Conservation (phyloP, 1,139 yeast species). For the Taiozyma sp. region DNA sequence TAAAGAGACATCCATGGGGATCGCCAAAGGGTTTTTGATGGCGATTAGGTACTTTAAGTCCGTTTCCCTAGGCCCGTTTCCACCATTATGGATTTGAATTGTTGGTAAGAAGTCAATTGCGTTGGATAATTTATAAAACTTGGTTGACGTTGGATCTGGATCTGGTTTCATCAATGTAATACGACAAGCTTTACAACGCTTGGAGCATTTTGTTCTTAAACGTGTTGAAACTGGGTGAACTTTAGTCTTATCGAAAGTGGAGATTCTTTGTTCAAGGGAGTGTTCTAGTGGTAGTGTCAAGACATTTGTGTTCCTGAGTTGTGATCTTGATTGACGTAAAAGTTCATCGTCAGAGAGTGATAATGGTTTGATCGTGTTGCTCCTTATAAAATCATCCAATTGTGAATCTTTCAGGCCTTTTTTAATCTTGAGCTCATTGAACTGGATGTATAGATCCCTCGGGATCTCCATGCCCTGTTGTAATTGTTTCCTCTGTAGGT, state of each 20-base stretch:
- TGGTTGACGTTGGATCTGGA: conserved; percentile 23
- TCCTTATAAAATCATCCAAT: conserved; percentile 13
- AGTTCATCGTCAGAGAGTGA: conserved; percentile 4
- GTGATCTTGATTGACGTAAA: neutral
- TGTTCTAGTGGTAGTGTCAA: conserved; percentile 10
- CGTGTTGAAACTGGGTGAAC: conserved; percentile 14
- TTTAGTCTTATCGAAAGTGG: neutral
- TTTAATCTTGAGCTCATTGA: conserved; percentile 11
- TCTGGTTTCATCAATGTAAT: conserved; percentile 25
- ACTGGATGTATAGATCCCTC: conserved; percentile 11
- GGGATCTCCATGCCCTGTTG: conserved; percentile 12
- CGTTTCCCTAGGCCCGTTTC: neutral
- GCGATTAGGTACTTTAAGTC: conserved; percentile 10
- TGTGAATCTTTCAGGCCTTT: conserved; percentile 7
- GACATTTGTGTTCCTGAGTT: neutral
- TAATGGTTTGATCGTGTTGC: conserved; percentile 6
- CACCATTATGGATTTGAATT: conserved; percentile 13
- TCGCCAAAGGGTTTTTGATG: conserved; percentile 19
- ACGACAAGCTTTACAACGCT: conserved; percentile 28
- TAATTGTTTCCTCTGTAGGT: conserved; percentile 14
- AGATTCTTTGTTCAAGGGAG: conserved; percentile 3
- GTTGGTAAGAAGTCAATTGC: conserved; percentile 27
- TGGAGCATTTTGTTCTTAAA: conserved; percentile 20
- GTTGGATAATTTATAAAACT: conserved; percentile 22
- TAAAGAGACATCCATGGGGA: conserved; percentile 12